Conservation (phyloP, 2,329 filamentous ascomycete genomes). For the Ceratocystis albifundus region DNA sequence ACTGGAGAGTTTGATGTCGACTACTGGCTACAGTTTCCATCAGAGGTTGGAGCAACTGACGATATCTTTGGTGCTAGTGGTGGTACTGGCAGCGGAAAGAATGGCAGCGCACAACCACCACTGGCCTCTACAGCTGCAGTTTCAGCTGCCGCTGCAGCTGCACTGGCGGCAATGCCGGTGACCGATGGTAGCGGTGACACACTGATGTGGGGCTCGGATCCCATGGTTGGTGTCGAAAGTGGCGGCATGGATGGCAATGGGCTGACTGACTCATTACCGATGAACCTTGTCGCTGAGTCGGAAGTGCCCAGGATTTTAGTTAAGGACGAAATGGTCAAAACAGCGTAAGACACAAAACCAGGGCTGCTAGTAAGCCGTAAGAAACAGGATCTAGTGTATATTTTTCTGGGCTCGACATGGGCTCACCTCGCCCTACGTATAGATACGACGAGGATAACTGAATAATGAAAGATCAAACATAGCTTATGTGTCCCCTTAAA, state of each 20-base stretch:
- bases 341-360: background rate
- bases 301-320: background rate
- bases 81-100: conserved; percentile 21
- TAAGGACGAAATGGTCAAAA: background rate
- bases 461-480: too few relatives aligned
- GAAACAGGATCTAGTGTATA: background rate
- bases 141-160: background rate
- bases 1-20: conserved; percentile 47
- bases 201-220: conserved; percentile 20
- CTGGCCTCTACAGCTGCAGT: background rate
- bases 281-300: background rate
- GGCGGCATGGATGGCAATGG: background rate
- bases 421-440: too few relatives aligned
- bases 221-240: background rate
- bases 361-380: background rate
- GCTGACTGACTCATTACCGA: conserved; percentile 1
- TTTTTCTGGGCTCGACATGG: background rate
- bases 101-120: background rate
- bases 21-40: conserved; percentile 48
- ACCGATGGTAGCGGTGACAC: conserved; percentile 3
- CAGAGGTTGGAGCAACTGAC: conserved; percentile 36
- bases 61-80: conserved; percentile 32
- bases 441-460: too few relatives aligned
- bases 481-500: too few relatives aligned
- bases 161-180: conserved; percentile 3